Evolutionary conservation across 352 stramenopile genomes (phyloP), one percentile per base, ranked within the genome.

Genomic region (Phytophthora syringae): DNA sequence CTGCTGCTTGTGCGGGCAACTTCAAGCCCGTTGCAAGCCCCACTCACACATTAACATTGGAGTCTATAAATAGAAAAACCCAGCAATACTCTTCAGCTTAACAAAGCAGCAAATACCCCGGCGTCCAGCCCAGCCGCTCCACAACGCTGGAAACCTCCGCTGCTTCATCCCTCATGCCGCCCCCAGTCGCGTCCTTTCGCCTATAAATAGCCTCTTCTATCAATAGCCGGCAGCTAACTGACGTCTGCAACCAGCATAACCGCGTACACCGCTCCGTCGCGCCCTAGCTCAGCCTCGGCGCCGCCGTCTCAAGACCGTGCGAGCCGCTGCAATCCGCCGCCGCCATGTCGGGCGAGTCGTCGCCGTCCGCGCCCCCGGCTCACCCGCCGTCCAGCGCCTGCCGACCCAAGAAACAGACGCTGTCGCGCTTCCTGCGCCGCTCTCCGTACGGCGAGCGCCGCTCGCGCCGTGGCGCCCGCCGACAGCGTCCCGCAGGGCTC

Each of bases 361-460:
- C 62, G 57, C 59, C 58, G 64, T 64, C 50, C 32, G 67, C 48
- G 58, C 63, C 56, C 39, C 53, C 70, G 37, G 54, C 45, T 36
- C 57, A 67, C 45, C 44, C 61, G 49, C 20, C 54, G 25, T 57
- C 76, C 42, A 66, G 60, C 44, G 66, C 64, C 18, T 87, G 70
- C 51, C 70, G 83, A 63, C 81, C 81, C 21, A 92, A 91, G 68
- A 74, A 73, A 7, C 81, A 79, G 50, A 88, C 73, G 13, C 70
- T 90, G 34, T 80, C 81, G 10, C 74, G 77, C 3, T 89, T 91
- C 64, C 77, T 91, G 34, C 68, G 72, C 11, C 76, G 74, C 45
- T 89, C 82, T 18, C 76, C 79, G 59, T 93, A 90, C 54, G 70
- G 77, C 30, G 81, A 90, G 59, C 69, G 76, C 5, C 80, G 80